Base-by-base conservation (phyloP, 768 basidiomycete species). In the Bullera alba region DNA sequence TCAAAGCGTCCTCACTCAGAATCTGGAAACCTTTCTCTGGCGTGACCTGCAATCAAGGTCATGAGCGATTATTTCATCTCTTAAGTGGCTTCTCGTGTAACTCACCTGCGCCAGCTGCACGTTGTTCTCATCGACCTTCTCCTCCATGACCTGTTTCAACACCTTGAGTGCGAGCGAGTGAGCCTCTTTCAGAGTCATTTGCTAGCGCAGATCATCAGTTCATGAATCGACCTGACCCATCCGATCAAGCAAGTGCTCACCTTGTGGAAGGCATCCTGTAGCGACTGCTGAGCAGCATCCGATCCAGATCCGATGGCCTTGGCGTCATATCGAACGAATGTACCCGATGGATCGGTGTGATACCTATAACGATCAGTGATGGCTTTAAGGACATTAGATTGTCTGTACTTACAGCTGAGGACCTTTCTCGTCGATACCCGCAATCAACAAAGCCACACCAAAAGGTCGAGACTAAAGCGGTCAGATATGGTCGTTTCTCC, bases 91-190 rank as follows among this genome's bases (percentile, higher is more conserved):
- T 47, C n/a, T 10, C 14, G 28, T 15, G 35, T 19, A 16, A 73
- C 78, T 27, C 46, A 86, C 92, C 79, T 92, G 90, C 46, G 93
- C 91, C 14, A 99, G 78, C 73, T 97, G 92, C 22, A 97, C 92
- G 61, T 99, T 97, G 76, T 96, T 92, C 62, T 95, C 88, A 74
- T 97, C 93, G 36, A 99, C 80, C 73, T 95, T 96, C 76, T 97
- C 95, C 73, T 97, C 95, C 95, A 97, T 99, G 37, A 97, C 95
- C 76, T 97, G 91, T 76, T 99, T 97, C 56, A 97, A 77, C 39
- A 97, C 88, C 56, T 82, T 83, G 46, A 97, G 76, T 2, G 87
- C 85, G 56, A 97, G 76, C 32, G 80, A 77, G 60, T 96, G 88
- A 0, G 91, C 95, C 73, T 95, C 90, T 58, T 78, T 74, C 21